A percentile compares a stretch with the other conserved stretches of the same genome.
Evolutionary conservation across 2,329 filamentous ascomycete species (phyloP).

Genomic region (Bipolaris sorokiniana): DNA sequence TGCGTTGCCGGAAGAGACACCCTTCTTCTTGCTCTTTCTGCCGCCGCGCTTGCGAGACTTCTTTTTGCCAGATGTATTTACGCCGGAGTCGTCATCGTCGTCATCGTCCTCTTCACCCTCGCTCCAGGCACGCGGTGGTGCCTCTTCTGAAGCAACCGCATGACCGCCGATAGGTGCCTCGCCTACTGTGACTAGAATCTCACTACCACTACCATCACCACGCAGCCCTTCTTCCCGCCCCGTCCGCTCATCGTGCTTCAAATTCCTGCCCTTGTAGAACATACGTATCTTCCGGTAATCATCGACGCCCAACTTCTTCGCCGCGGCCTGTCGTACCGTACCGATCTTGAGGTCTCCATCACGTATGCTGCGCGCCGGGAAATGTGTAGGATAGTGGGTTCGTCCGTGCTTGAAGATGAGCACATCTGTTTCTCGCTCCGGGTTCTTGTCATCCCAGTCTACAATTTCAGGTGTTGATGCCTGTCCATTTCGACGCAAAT

Average conservation of each 20-base stretch:
- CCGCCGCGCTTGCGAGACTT: constrained; percentile 42
- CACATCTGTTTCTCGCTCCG: constrained; percentile 68
- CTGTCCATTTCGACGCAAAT: constrained; percentile 59
- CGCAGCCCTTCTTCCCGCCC: constrained; percentile 65
- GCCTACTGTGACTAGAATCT: constrained; percentile 65
- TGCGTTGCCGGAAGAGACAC: constrained; percentile 49
- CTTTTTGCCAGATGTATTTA: constrained; percentile 42
- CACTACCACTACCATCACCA: constrained; percentile 63
- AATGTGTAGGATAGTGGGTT: constrained; percentile 71
- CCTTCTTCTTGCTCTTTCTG: constrained; percentile 56
- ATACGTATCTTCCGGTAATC: constrained; percentile 67
- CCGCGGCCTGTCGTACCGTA: constrained; percentile 71
- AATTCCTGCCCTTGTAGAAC: constrained; percentile 73
- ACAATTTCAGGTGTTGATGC: constrained; percentile 51
- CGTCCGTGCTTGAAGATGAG: constrained; percentile 72
- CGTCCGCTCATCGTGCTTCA: constrained; percentile 67
- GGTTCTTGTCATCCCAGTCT: constrained; percentile 49
- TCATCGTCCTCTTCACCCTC: constrained; percentile 52
- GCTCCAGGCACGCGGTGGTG: constrained; percentile 36
- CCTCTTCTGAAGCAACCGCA: constrained; percentile 47
- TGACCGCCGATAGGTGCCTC: constrained; percentile 55
- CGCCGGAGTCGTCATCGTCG: constrained; percentile 38
- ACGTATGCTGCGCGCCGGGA: constrained; percentile 76
- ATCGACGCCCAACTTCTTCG: constrained; percentile 68
- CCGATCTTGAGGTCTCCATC: constrained; percentile 72